These are phyloP conservation scores for Emydomyces testavorans DNA, from an alignment of 2,329 filamentous ascomycete species.

Conservation along the genomic window DNA sequence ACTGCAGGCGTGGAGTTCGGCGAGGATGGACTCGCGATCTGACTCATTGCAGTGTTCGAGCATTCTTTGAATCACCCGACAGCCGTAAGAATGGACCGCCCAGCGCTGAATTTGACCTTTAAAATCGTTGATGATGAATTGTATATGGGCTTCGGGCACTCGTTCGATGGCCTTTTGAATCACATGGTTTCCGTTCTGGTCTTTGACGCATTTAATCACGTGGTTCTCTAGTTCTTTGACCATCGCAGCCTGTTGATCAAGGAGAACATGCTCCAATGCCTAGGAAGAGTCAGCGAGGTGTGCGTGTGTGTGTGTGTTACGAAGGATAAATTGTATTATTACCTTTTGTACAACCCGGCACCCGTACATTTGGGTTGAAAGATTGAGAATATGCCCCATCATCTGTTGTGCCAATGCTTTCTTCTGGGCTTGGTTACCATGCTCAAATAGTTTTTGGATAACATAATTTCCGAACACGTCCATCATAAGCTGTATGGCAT, in stretches of 20 bases:
- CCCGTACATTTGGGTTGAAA: slow-evolving; percentile 83
- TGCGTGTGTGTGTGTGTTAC: too few species aligned
- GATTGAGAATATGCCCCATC: slow-evolving; percentile 66
- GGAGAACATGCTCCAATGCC: slow-evolving; percentile 79
- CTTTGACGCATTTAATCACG: slow-evolving; percentile 65
- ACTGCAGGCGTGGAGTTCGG: slow-evolving; percentile 65
- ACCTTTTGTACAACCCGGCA: slow-evolving; percentile 95
- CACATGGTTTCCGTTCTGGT: slow-evolving; percentile 92
- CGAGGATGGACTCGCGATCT: slow-evolving; percentile 60
- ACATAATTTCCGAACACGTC: slow-evolving; percentile 98
- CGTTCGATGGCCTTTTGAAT: slow-evolving; percentile 85
- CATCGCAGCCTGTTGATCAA: slow-evolving; percentile 78
- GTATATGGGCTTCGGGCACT: slow-evolving; percentile 64
- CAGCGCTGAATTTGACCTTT: slow-evolving; percentile 61
- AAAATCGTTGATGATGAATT: slow-evolving; percentile 75
- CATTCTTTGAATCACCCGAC: slow-evolving; percentile 84
- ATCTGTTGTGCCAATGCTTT: slow-evolving; percentile 73
- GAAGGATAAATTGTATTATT: slow-evolving; percentile 14
- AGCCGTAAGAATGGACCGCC: slow-evolving; percentile 72
- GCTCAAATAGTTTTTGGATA: slow-evolving; percentile 94
- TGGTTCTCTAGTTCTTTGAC: slow-evolving; percentile 70
- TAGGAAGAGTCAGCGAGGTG: slow-evolving; percentile 26
- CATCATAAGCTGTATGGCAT: slow-evolving; percentile 80
- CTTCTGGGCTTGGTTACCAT: slow-evolving; percentile 90
- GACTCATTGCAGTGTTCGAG: slow-evolving; percentile 67